A percentile compares a stretch with the other conserved stretches of the same genome.
Conservation (phyloP, 2,329 filamentous ascomycete genomes). For the Madurella fahalii region DNA sequence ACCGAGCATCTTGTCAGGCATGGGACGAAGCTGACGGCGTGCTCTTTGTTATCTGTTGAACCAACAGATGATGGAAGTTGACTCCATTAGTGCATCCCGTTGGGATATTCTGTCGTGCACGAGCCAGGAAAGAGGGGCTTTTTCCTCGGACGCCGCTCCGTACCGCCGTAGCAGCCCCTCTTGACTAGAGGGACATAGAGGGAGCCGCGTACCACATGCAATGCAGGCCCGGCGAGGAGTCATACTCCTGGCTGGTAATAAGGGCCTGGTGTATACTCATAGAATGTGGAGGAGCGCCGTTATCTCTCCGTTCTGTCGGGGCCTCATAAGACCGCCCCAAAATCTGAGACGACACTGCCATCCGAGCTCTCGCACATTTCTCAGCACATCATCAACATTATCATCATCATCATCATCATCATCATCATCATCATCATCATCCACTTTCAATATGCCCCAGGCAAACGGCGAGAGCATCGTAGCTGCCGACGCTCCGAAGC, state of each 20-base stretch:
- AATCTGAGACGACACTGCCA: not conserved
- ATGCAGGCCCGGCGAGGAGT: constrained; percentile 5
- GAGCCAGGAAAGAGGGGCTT: no score
- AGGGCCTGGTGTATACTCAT: not conserved
- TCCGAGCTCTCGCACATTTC: not conserved
- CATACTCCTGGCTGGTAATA: not conserved
- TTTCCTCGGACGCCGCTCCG: no score
- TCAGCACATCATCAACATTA: not conserved
- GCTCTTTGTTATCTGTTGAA: no score
- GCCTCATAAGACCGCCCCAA: not conserved
- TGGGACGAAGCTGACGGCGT: no score
- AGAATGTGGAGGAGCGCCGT: not conserved
- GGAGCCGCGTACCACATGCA: not conserved
- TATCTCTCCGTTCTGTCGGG: not conserved
- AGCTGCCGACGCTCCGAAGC: not conserved
- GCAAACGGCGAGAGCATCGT: not conserved
- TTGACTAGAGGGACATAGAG: not conserved
- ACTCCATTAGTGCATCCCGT: no score
- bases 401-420: not conserved
- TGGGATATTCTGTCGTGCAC: no score
- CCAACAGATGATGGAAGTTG: no score
- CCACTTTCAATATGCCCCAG: constrained; percentile 10
- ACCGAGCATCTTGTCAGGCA: no score
- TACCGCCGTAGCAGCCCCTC: not conserved
- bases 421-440: not conserved